Evolutionary conservation across 306 rosid genomes (phyloP), one percentile per base, ranked within the genome.

Genomic region (Castanea mollissima): DNA sequence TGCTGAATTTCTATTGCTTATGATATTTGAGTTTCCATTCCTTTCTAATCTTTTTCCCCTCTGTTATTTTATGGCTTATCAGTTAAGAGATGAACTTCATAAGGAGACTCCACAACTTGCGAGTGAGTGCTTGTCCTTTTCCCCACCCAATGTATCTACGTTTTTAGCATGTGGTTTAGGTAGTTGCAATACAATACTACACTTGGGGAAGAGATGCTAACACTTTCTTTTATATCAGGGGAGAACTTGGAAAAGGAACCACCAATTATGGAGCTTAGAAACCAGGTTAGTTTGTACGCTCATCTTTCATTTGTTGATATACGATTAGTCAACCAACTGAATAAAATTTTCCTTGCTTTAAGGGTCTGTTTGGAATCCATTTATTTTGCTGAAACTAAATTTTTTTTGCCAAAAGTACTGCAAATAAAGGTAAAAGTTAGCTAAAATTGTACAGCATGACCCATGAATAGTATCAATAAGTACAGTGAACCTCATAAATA

Each of bases 191-290:
- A 64, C 25, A 70, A 35, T 11, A 8, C 4, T 52, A 29, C 38
- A 44, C 67, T 35, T 23, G 8, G 74, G 55, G 78, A 78, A 83
- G 75, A 71, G 73, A 79, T 80, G 15, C 38, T 54, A 63, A 81
- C 13, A 57, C 70, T 41, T 34, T 74, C 51, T 82, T 62, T 57
- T 73, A 60, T 38, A 86, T 52, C 82, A 96, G 99, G 93, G 79
- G 92, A 90, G 80, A 96, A 91, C 89, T 77, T 93, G 83, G 96
- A 88, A 71, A 93, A 91, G 82, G 94, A 95, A 83, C 98, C 94
- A 2, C 89, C 85, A 23, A 91, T 93, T 71, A 85, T 89, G 91
- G 98, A 96, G 84, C 92, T 93, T 31, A 87, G 97, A 77, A 91
- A 90, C 84, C 98, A 96, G 89, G 99, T 93, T 79, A 80, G 84